These are phyloP conservation scores for Plasmodium knowlesi DNA, from an alignment of 169 alveolate genomes.

Conservation along the genomic window DNA sequence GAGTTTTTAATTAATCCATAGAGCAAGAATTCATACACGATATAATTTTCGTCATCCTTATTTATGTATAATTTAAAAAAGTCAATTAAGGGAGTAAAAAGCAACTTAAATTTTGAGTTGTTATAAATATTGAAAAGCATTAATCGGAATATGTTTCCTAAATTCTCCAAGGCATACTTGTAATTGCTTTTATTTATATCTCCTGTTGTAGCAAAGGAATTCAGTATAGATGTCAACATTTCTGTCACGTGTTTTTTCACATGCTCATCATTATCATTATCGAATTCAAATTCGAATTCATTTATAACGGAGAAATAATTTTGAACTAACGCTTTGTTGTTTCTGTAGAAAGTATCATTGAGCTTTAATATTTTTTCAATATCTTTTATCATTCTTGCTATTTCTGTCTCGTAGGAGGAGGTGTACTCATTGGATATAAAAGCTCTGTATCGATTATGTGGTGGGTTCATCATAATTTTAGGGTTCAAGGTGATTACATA, in stretches of 20 bases:
- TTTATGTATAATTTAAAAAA: conserved; percentile 37
- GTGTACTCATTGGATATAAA: conserved; percentile 51
- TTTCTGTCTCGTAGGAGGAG: conserved; percentile 42
- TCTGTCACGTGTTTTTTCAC: neutral
- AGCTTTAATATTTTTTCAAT: conserved; percentile 15
- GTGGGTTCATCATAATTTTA: conserved; percentile 40
- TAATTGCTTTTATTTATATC: conserved; percentile 31
- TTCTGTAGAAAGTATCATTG: conserved; percentile 25
- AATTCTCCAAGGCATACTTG: conserved; percentile 14
- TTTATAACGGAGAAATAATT: conserved; percentile 48
- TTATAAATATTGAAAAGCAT: conserved; percentile 45
- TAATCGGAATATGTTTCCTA: conserved; percentile 19
- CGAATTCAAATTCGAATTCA: conserved; percentile 33
- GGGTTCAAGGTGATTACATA: conserved; percentile 45
- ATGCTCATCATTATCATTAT: neutral
- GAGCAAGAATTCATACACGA: conserved; percentile 17
- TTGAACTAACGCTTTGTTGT: conserved; percentile 16
- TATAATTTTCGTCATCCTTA: conserved; percentile 43
- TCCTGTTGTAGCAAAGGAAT: conserved; percentile 9
- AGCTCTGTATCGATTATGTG: conserved; percentile 12
- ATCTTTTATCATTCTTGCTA: conserved; percentile 35
- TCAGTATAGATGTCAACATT: neutral
- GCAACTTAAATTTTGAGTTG: conserved; percentile 24
- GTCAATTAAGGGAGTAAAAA: conserved; percentile 45
- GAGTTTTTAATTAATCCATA: conserved; percentile 49